phyloP scores from a whole-genome alignment of 2,329 filamentous ascomycete genomes.

The Metarhizium sp. region DNA sequence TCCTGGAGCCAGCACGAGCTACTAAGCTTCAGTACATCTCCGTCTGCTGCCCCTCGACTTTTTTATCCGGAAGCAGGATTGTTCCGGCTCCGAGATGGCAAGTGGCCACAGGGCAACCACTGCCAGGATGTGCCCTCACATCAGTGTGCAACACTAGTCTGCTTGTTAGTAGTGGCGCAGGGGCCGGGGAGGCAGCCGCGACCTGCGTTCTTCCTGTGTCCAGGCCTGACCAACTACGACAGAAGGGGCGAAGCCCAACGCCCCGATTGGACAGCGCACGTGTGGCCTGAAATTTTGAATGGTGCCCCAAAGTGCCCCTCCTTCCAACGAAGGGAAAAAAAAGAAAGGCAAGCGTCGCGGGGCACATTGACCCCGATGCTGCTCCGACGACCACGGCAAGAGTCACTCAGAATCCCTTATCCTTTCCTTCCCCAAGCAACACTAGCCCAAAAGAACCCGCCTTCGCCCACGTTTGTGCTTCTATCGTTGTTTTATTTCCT shows the following conservation, averaged over 20 bases:
- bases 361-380: constrained; percentile 6
- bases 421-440: not conserved
- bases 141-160: not conserved
- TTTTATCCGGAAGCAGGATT: constrained; percentile 19
- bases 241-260: not conserved
- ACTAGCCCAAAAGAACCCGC: not conserved
- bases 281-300: constrained; percentile 10
- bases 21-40: constrained; percentile 9
- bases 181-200: not conserved
- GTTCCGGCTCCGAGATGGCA: constrained; percentile 14
- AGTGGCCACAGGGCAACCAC: not conserved
- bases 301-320: constrained; percentile 10
- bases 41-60: constrained; percentile 15
- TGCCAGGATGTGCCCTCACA: not conserved
- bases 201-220: not conserved
- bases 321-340: not conserved
- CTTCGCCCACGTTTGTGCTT: not conserved
- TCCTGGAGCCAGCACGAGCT: constrained; percentile 3
- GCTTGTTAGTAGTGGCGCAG: not conserved
- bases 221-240: not conserved
- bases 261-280: constrained; percentile 11
- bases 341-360: constrained; percentile 7
- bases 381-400: not conserved
- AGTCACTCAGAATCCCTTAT: constrained; percentile 4
- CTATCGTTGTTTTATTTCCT: not conserved